These are phyloP conservation scores for Cystobasidium sp. DNA, from an alignment of 1,284 basidiomycete genomes.

Conservation along the genomic window DNA sequence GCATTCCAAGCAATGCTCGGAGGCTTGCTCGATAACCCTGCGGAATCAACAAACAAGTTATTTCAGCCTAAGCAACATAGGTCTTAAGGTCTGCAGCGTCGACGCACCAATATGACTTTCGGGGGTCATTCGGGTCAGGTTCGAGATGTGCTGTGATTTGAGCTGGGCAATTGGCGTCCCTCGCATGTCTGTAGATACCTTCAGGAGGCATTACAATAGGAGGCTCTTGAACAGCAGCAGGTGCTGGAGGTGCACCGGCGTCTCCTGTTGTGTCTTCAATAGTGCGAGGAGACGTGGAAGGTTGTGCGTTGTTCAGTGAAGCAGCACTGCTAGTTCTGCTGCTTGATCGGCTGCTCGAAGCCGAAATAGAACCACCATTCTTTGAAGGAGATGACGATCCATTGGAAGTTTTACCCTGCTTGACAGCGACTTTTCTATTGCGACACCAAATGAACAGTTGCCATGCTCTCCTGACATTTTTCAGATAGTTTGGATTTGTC, in stretches of 20 bases:
- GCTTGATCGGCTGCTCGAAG: not conserved
- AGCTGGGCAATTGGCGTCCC: slow-evolving; percentile 5
- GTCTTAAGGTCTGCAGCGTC: not conserved
- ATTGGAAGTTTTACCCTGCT: not conserved
- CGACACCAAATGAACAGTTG: slow-evolving; percentile 23
- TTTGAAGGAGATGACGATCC: not conserved
- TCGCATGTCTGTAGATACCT: slow-evolving; percentile 5
- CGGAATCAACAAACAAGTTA: not conserved
- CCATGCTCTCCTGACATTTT: slow-evolving; percentile 8
- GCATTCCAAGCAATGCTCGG: slow-evolving; percentile 6
- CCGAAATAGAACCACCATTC: not conserved
- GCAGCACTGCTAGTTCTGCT: not conserved
- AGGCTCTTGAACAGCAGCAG: not conserved
- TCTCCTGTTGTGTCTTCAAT: not conserved
- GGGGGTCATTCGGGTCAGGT: not conserved
- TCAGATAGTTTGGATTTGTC: not conserved
- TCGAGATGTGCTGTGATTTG: not conserved
- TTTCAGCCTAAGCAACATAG: not conserved
- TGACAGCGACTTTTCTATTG: not conserved
- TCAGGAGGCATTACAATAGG: not conserved
- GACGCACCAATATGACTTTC: not conserved
- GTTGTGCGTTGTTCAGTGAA: not conserved
- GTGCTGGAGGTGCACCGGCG: not conserved
- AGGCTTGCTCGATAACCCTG: slow-evolving; percentile 5
- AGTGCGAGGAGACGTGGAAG: not conserved